phyloP scores from a whole-genome alignment of 192 early-diverging fungal species.

The Linnemannia schmuckeri region DNA sequence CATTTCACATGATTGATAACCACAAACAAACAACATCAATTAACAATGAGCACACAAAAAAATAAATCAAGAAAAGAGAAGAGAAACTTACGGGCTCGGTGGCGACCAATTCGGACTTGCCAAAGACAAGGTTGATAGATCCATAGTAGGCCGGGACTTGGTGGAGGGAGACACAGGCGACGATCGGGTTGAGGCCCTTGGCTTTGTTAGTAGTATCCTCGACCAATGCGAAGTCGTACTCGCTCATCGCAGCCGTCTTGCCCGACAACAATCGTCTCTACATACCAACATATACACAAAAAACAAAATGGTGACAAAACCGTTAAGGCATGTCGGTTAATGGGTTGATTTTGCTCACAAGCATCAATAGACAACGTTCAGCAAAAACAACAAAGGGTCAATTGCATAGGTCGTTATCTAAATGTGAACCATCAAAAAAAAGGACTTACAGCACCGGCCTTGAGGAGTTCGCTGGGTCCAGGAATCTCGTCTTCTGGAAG shows the following conservation, averaged over 20 bases:
- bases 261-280: constrained; percentile 33
- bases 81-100: constrained; percentile 33
- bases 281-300: background rate
- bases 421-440: too few species aligned
- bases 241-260: constrained; percentile 25
- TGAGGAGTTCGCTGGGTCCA: constrained; percentile 13
- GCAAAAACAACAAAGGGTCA: background rate
- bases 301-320: background rate
- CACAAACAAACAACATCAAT: background rate
- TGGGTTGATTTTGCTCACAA: background rate
- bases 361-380: background rate
- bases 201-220: constrained; percentile 16
- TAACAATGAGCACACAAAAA: too few species aligned
- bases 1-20: background rate
- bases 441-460: constrained; percentile 16
- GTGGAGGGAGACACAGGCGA: constrained; percentile 37
- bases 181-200: constrained; percentile 31
- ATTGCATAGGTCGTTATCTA: background rate
- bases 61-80: background rate
- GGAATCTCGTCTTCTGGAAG: constrained; percentile 15
- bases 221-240: constrained; percentile 43
- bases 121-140: constrained; percentile 23
- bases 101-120: constrained; percentile 33
- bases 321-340: background rate
- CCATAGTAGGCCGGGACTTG: constrained; percentile 22